Conservation (phyloP, 2,329 filamentous ascomycete genomes). For the Xylaria sp. region DNA sequence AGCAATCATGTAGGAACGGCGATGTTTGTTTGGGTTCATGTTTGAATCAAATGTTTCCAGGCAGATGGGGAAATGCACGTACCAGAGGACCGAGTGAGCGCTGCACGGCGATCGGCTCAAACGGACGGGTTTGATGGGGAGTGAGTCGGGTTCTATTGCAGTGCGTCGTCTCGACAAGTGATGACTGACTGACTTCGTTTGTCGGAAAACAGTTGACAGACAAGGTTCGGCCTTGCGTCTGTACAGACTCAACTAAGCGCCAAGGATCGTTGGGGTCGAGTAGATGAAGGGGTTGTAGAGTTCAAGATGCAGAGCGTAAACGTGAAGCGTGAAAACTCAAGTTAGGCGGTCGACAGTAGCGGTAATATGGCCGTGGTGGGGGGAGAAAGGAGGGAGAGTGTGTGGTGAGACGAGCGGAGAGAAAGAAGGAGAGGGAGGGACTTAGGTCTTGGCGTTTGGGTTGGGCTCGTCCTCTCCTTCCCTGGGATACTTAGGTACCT, state of each 20-base stretch:
- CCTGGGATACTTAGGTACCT: not conserved
- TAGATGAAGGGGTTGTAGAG: not conserved
- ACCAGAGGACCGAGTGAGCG: constrained; percentile 1
- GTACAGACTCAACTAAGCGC: not conserved
- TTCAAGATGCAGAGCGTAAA: constrained; percentile 5
- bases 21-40: not conserved
- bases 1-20: not conserved
- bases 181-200: not conserved
- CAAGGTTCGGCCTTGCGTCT: not conserved
- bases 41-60: not conserved
- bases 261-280: not conserved
- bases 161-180: not conserved
- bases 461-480: constrained; percentile 7
- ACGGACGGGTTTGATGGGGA: not conserved
- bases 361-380: constrained; percentile 34
- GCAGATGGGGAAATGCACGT: constrained; percentile 29
- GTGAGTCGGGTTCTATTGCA: not conserved
- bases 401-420: constrained; percentile 33
- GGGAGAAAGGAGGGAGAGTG: constrained; percentile 42
- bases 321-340: constrained; percentile 10
- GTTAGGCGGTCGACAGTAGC: not conserved
- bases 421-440: constrained; percentile 24
- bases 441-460: constrained; percentile 14
- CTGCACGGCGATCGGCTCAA: constrained; percentile 5
- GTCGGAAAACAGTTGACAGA: not conserved